Evolutionary conservation across 1,139 yeast species (phyloP).

Genomic region (Candida freyschussii): DNA sequence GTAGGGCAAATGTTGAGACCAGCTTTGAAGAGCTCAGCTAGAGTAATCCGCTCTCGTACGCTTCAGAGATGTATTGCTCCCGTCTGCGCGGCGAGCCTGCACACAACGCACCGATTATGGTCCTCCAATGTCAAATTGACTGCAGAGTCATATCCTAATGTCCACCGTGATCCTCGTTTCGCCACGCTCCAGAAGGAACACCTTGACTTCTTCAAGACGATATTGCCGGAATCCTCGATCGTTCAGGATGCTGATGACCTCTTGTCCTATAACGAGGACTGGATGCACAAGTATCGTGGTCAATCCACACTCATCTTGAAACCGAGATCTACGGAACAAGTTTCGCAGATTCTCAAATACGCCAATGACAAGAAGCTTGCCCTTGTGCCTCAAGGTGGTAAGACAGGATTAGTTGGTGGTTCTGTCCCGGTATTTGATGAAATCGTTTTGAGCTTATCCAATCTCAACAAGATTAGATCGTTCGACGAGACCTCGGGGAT

Average conservation of each 20-base stretch:
- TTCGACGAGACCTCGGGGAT: constrained; percentile 84
- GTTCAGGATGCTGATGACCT: constrained; percentile 56
- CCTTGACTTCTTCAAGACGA: constrained; percentile 52
- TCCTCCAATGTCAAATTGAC: constrained; percentile 47
- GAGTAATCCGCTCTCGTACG: too few species aligned
- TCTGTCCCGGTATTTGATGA: constrained; percentile 93
- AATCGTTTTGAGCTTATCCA: constrained; percentile 64
- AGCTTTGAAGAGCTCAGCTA: too few species aligned
- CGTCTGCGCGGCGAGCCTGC: too few species aligned
- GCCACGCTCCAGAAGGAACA: constrained; percentile 50
- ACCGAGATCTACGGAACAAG: constrained; percentile 80
- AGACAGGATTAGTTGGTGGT: constrained; percentile 96
- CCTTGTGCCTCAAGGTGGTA: constrained; percentile 96
- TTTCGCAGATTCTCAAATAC: constrained; percentile 69
- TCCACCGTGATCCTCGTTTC: constrained; percentile 42
- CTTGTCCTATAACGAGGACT: constrained; percentile 77
- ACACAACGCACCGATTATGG: constrained; percentile 3
- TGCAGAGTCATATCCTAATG: constrained; percentile 55
- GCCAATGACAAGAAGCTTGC: constrained; percentile 79
- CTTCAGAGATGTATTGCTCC: too few species aligned
- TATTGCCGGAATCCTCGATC: constrained; percentile 48
- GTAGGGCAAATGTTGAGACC: too few species aligned
- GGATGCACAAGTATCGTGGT: constrained; percentile 95
- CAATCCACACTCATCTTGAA: constrained; percentile 76
- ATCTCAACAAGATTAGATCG: constrained; percentile 72